phyloP scores from a whole-genome alignment of 2,329 filamentous ascomycete genomes.

The Calonectria pseudoreteaudii region DNA sequence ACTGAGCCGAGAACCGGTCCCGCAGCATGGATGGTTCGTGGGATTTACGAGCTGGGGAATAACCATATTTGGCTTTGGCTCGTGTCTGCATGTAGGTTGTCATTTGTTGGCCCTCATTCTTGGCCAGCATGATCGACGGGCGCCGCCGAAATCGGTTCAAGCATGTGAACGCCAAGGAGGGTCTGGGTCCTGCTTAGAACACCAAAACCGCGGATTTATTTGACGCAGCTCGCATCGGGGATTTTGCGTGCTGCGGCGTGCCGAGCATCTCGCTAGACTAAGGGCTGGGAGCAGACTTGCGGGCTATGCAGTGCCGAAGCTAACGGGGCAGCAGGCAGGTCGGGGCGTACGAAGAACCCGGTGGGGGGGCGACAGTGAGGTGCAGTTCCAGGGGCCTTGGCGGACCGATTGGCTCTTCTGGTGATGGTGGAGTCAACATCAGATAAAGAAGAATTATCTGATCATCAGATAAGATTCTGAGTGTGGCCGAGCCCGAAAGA shows the following conservation, averaged over 20 bases:
- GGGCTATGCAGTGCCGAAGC: neutral
- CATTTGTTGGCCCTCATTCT: neutral
- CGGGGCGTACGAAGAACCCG: neutral
- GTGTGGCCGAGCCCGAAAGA: neutral
- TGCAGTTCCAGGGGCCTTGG: neutral
- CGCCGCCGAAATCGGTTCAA: neutral
- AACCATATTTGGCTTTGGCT: neutral
- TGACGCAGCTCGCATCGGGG: neutral
- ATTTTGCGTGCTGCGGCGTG: neutral
- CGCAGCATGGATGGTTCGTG: neutral
- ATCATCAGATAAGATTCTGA: slow-evolving; percentile 38
- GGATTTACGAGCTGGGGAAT: neutral
- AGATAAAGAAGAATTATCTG: slow-evolving; percentile 33
- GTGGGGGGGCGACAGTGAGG: neutral
- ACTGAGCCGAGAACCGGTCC: neutral
- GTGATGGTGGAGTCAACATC: slow-evolving; percentile 14
- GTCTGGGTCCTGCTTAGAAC: neutral
- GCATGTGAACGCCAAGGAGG: neutral
- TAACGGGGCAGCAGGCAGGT: neutral
- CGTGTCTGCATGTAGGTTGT: neutral
- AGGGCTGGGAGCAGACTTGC: neutral
- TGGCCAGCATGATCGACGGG: neutral
- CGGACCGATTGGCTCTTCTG: slow-evolving; percentile 12
- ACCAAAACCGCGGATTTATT: neutral
- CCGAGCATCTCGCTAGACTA: neutral